Evolutionary conservation across 163 green algal species (phyloP), one percentile per base, ranked within the genome.

Genomic region (Scenedesmus sp.): DNA sequence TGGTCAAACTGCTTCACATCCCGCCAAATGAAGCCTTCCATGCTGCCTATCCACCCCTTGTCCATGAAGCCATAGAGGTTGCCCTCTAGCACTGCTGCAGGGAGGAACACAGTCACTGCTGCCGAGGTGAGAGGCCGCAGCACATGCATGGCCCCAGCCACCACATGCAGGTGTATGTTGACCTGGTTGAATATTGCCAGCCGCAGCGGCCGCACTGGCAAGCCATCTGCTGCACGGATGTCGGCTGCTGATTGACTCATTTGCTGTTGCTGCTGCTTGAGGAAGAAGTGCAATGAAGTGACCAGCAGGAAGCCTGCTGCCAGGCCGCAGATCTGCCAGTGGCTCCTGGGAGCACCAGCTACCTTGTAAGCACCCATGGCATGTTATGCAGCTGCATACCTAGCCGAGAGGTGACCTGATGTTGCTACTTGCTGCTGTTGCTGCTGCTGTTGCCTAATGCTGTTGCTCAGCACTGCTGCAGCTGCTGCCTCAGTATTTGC

Each of bases 1-100:
- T 55, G 55, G 70, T 82, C 55, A 73, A 62, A 91, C 15, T 77
- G 15, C 60, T 74, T 46, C 20, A 70, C 20, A 7, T 88, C 55
- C 18, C 56, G 82, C 88, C 88, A 92, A 4, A 67, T 46, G 56
- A 88, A 54, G 10, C 82, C 88, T 15, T 64, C n/a, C 15, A 23
- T 55, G 16, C 56, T 66, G n/a, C 88, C 73, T 10, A 92, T 23
- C 88, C 88, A 88, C 46, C 70, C 70, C 7, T 46, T 79, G 4
- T 87, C 79, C 76, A 82, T 85, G 57, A 92, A 92, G 60, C 88
- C 88, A 67, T 73, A 92, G 12, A n/a, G n/a, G 60, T 92, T 92
- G 18, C 54, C 34, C 52, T 74, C n/a, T 1, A 92, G 26, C 16
- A 92, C 88, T 82, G 82, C 34, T 26, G 54, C 26, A 57, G 88